Evolutionary conservation across 805 yeast genomes (phyloP), one percentile per base, ranked within the genome.

Genomic region (Starmerella etchellsii): DNA sequence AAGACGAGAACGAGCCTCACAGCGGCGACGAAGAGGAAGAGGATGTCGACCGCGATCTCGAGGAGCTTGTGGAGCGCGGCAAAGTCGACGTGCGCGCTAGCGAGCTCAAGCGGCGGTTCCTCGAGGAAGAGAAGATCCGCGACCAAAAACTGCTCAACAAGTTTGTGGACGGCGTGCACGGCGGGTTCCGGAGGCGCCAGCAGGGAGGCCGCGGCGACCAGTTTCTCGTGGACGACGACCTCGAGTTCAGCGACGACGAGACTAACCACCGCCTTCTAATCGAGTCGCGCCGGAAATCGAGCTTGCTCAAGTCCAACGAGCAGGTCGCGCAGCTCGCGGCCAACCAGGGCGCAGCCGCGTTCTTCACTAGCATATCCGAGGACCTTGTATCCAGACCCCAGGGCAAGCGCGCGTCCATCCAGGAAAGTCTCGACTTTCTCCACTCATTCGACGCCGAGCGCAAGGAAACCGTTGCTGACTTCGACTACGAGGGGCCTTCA

Each of bases 111-210:
- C 42, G 41, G 18, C 31, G 37, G 27, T 44, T 34, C 37, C 28
- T 33, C 4, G 47, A 45, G 28, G 47, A 52, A n/a, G 53, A 52
- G 36, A 39, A 40, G 22, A 25, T 6, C 6, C 47, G 43, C 3
- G 56, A 52, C 35, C 46, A 49, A 36, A 42, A 39, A 15, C 30
- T 43, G 25, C 44, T 52, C 16, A 36, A 40, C 29, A 39, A 37
- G 23, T 28, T 52, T 14, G 49, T 46, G 8, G 46, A 42, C 15
- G 54, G 50, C 28, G 53, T 52, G 21, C 42, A 49, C 18, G 53
- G 52, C 31, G 50, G 52, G 2, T 48, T 38, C 41, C 41, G 50
- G 16, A 39, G 50, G n/a, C 42, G 43, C 9, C 30, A 32, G 14
- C 26, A 31, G 14, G 42, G 42, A 15, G 47, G 36, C 8, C 33